A percentile compares a stretch with the other conserved stretches of the same genome.
Evolutionary conservation across 2,329 filamentous ascomycete genomes (phyloP).

Genomic region (Fusarium domesticum): DNA sequence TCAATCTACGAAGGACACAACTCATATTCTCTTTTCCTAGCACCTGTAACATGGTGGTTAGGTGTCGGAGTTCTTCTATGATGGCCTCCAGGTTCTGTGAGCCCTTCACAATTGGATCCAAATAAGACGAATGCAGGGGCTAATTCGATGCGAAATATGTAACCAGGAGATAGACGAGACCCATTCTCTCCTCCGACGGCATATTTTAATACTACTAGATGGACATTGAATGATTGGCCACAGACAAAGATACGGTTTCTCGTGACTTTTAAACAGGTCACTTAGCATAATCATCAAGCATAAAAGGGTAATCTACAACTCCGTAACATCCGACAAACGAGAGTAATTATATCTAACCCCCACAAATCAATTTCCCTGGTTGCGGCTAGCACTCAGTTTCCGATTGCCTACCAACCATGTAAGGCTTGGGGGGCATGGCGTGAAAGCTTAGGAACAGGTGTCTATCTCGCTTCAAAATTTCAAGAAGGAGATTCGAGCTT

Average conservation of each 20-base stretch:
- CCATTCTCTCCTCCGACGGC: no score
- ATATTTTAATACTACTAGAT: no score
- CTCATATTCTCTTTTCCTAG: no score
- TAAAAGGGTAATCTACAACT: constrained; percentile 15
- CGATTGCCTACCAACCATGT: no score
- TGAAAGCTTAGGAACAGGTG: not conserved
- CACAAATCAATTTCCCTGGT: constrained; percentile 9
- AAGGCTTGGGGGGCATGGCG: no score
- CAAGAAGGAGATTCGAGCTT: not conserved
- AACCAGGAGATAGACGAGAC: not conserved
- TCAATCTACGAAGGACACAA: no score
- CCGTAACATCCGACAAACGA: constrained; percentile 14
- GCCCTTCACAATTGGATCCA: no score
- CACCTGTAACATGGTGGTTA: no score
- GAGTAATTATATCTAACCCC: constrained; percentile 11
- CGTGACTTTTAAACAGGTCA: constrained; percentile 6
- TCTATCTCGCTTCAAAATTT: not conserved
- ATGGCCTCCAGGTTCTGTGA: no score
- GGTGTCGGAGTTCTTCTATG: no score
- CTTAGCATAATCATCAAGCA: constrained; percentile 19
- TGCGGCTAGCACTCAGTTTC: not conserved
- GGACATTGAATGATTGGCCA: no score
- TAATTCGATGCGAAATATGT: not conserved
- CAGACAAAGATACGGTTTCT: no score
- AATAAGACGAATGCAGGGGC: not conserved